Evolutionary conservation across 495 filamentous ascomycete genomes (phyloP).

Genomic region (Glarea lozoyensis): DNA sequence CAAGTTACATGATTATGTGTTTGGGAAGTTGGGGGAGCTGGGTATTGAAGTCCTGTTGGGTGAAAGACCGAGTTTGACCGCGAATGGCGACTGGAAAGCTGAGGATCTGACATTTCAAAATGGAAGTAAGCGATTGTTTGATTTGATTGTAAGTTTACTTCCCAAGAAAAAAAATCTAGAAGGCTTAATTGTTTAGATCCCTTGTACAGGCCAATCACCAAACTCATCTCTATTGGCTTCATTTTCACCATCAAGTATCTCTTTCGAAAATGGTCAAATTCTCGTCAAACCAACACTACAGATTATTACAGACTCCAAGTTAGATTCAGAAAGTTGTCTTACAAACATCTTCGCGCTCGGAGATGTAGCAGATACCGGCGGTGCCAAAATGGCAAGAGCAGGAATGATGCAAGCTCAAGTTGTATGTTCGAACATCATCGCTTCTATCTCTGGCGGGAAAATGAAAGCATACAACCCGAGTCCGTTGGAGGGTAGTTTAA

Average conservation of each 20-base stretch:
- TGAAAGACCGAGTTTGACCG: constrained; percentile 22
- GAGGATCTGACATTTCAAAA: constrained; percentile 21
- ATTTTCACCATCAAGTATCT: constrained; percentile 34
- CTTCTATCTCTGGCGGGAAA: constrained; percentile 27
- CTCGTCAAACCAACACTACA: constrained; percentile 48
- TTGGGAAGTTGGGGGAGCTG: constrained; percentile 27
- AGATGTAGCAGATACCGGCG: constrained; percentile 51
- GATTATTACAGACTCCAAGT: constrained; percentile 31
- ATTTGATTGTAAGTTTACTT: constrained; percentile 28
- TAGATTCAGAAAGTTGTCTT: background rate
- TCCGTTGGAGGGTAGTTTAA: constrained; percentile 5
- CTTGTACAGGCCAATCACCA: constrained; percentile 49
- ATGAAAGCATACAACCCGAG: background rate
- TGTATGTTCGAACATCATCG: constrained; percentile 43
- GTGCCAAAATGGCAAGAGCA: constrained; percentile 45
- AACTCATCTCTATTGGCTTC: constrained; percentile 39
- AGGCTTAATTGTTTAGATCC: constrained; percentile 25
- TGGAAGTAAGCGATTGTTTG: constrained; percentile 25
- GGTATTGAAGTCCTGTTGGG: constrained; percentile 33
- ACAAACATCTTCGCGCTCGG: constrained; percentile 44
- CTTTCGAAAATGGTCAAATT: constrained; percentile 41
- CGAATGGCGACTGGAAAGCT: constrained; percentile 8
- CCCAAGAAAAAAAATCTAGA: constrained; percentile 13
- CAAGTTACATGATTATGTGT: constrained; percentile 36
- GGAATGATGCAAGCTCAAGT: constrained; percentile 41